Percentiles rank a stretch among this genome's conserved stretches.
Evolutionary conservation across 306 rosid species (phyloP).

Genomic region (Vigna trinervia): DNA sequence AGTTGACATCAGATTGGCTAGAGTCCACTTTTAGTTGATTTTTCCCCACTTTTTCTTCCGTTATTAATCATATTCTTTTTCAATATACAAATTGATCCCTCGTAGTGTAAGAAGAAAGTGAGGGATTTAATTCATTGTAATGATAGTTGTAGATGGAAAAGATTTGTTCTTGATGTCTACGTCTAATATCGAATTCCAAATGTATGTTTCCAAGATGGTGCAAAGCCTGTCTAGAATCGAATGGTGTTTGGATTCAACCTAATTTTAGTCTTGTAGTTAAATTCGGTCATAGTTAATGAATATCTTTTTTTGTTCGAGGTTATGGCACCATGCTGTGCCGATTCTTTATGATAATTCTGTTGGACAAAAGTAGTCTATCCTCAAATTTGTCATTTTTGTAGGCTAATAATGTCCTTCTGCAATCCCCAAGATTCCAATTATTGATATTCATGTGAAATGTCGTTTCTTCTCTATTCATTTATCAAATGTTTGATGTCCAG

Average conservation of each 20-base stretch:
- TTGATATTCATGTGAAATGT: neutral
- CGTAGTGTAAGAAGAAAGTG: constrained; percentile 41
- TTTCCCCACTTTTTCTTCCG: neutral
- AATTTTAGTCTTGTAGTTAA: neutral
- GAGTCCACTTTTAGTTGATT: constrained; percentile 63
- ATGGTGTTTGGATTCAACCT: constrained; percentile 4
- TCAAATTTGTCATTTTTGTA: constrained; percentile 1
- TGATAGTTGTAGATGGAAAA: constrained; percentile 37
- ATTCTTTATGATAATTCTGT: neutral
- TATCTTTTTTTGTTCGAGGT: neutral
- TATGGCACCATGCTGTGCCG: neutral
- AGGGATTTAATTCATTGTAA: constrained; percentile 20
- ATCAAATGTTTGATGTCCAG: neutral
- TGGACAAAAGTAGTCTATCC: neutral
- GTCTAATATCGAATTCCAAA: neutral
- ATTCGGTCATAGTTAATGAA: neutral
- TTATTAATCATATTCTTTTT: constrained; percentile 49
- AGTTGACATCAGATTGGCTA: constrained; percentile 74
- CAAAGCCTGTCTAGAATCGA: neutral
- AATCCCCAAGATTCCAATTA: neutral
- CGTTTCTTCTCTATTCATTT: neutral
- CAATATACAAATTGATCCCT: constrained; percentile 34
- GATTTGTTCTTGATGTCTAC: constrained; percentile 4
- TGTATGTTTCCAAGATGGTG: constrained; percentile 3
- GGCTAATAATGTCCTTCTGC: neutral